phyloP scores from a whole-genome alignment of 768 basidiomycete genomes.

The Stropharia rugosoannulata region DNA sequence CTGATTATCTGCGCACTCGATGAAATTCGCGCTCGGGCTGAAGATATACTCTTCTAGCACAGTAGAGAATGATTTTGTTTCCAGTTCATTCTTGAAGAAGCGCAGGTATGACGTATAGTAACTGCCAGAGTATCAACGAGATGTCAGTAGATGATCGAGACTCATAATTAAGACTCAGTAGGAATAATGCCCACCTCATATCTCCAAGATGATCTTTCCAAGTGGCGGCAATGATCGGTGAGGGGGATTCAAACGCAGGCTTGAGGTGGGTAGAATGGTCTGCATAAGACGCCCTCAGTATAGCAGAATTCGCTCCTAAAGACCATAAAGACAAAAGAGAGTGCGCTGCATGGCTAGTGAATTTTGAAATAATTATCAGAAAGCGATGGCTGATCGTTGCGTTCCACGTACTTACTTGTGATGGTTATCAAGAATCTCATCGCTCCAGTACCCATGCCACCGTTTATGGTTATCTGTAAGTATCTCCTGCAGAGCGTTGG shows the following conservation, averaged over 20 bases:
- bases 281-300: constrained; percentile 38
- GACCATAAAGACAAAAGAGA: constrained; percentile 25
- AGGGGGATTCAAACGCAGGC: constrained; percentile 41
- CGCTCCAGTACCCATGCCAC: too few relatives aligned
- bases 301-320: constrained; percentile 25
- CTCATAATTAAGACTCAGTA: not conserved
- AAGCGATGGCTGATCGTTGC: too few relatives aligned
- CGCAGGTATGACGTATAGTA: constrained; percentile 53
- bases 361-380: not conserved
- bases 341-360: constrained; percentile 26
- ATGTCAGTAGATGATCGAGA: not conserved
- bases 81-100: constrained; percentile 43
- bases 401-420: too few relatives aligned
- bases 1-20: constrained; percentile 25
- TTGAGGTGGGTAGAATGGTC: constrained; percentile 32
- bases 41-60: constrained; percentile 58
- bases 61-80: constrained; percentile 34
- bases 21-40: constrained; percentile 42
- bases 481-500: too few relatives aligned
- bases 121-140: constrained; percentile 23
- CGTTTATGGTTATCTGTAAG: too few relatives aligned
- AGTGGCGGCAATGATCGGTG: constrained; percentile 42
- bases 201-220: constrained; percentile 58
- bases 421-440: too few relatives aligned
- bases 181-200: constrained; percentile 36